A percentile compares a stretch with the other conserved stretches of the same genome.
Conservation (phyloP, 176 grass and related monocot genomes). For the Metroxylon sagu region DNA sequence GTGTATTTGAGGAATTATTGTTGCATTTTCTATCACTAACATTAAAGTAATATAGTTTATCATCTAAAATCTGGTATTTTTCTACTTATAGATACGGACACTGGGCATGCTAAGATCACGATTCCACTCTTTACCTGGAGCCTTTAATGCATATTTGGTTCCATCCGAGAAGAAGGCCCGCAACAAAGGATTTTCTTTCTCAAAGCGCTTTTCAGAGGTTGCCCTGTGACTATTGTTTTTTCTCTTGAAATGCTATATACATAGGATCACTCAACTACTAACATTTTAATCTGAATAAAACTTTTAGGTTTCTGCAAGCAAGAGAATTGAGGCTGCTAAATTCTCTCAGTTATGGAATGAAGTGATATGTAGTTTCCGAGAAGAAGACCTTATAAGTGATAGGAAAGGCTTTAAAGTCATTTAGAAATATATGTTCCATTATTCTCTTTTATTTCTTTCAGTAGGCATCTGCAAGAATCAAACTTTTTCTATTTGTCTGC, state of each 20-base stretch:
- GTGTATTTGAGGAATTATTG: too few species aligned
- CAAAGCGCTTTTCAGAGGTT: conserved; percentile 93
- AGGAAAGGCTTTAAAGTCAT: conserved; percentile 45
- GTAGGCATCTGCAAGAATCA: too few species aligned
- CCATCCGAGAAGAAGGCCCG: conserved; percentile 54
- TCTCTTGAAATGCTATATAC: too few species aligned
- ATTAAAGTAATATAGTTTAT: too few species aligned
- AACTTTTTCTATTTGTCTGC: conserved; percentile 4
- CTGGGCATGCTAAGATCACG: conserved; percentile 94
- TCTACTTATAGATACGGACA: conserved; percentile 57
- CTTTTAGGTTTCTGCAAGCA: conserved; percentile 77
- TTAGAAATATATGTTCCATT: not conserved
- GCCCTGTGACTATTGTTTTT: not conserved
- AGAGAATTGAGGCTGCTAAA: conserved; percentile 98
- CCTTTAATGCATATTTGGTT: conserved; percentile 88
- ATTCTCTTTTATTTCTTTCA: too few species aligned
- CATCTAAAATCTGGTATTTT: not conserved
- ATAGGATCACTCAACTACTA: too few species aligned
- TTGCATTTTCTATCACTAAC: too few species aligned
- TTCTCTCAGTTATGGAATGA: conserved; percentile 99
- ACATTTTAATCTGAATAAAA: too few species aligned
- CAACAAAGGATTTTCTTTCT: conserved; percentile 64
- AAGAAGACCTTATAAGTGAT: conserved; percentile 96
- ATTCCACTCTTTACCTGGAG: conserved; percentile 93
- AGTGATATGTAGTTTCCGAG: conserved; percentile 84